Evolutionary conservation across 257 asterid species (phyloP).

Genomic region (Lithospermum erythrorhizon): DNA sequence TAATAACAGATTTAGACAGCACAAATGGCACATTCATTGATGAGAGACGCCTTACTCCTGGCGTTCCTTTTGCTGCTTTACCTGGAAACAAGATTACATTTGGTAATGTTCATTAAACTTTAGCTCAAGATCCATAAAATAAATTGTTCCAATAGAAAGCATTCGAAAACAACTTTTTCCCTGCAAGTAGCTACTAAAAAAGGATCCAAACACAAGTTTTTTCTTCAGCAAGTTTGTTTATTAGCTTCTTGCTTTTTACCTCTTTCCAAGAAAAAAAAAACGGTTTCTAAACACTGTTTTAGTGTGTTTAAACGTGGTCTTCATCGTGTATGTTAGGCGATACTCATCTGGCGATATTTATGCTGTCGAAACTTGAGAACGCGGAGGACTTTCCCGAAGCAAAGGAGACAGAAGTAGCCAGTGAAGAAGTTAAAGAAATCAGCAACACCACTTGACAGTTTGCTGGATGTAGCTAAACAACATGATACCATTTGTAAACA

Average conservation of each 20-base stretch:
- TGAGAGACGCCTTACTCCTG: slow-evolving; percentile 63
- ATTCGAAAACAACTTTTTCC: neutral
- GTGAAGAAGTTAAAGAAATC: neutral
- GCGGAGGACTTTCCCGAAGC: slow-evolving; percentile 21
- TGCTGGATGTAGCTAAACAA: neutral
- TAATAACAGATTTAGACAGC: slow-evolving; percentile 82
- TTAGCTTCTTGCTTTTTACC: too few species aligned
- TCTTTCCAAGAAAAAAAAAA: too few species aligned
- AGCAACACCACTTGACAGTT: neutral
- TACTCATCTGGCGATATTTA: slow-evolving; percentile 60
- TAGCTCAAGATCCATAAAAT: neutral
- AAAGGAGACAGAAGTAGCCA: slow-evolving; percentile 19
- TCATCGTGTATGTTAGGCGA: slow-evolving; percentile 38
- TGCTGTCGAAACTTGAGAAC: slow-evolving; percentile 42
- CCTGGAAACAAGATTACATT: slow-evolving; percentile 68
- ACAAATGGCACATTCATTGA: slow-evolving; percentile 81
- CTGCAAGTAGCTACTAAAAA: too few species aligned
- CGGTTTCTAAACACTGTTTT: too few species aligned
- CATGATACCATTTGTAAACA: neutral
- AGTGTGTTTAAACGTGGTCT: neutral
- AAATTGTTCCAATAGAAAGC: neutral
- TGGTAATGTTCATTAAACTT: slow-evolving; percentile 34
- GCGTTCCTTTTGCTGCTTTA: slow-evolving; percentile 49
- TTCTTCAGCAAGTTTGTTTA: too few species aligned
- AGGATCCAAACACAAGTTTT: too few species aligned